Conservation (phyloP, 371 early-diverging fungal species). For the Capillidium heterosporum region DNA sequence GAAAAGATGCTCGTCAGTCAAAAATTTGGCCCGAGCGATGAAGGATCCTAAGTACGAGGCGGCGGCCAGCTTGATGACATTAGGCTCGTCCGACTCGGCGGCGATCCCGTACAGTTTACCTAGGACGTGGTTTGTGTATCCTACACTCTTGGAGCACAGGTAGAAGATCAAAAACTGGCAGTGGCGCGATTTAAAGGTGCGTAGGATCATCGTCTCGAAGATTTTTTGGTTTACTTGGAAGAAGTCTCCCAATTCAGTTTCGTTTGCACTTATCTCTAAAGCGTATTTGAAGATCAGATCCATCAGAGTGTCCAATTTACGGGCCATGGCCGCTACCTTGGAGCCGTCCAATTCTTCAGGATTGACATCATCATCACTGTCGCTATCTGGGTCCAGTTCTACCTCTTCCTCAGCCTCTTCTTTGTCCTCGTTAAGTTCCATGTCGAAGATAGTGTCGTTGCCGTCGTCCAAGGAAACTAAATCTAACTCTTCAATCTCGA, state of each 20-base stretch:
- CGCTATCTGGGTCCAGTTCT: slow-evolving; percentile 15
- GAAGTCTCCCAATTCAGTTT: slow-evolving; percentile 35
- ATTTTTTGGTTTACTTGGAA: slow-evolving; percentile 49
- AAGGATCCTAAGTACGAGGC: slow-evolving; percentile 74
- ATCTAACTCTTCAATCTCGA: slow-evolving; percentile 79
- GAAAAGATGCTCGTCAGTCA: slow-evolving; percentile 37
- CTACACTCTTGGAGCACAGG: slow-evolving; percentile 38
- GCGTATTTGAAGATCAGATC: too few species aligned
- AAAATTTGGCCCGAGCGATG: slow-evolving; percentile 72
- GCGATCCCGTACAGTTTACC: slow-evolving; percentile 50
- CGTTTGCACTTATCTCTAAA: slow-evolving; percentile 12
- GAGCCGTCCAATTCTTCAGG: slow-evolving; percentile 13
- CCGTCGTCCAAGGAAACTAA: slow-evolving; percentile 35
- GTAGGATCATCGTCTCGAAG: slow-evolving; percentile 63
- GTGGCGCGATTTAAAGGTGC: slow-evolving; percentile 76
- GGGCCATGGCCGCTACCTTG: too few species aligned
- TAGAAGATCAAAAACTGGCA: slow-evolving; percentile 86
- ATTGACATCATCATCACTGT: slow-evolving; percentile 11
- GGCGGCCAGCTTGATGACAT: slow-evolving; percentile 56
- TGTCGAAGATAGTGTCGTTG: slow-evolving; percentile 11
- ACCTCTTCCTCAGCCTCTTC: slow-evolving; percentile 8
- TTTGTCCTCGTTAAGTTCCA: slow-evolving; percentile 7
- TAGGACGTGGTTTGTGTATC: slow-evolving; percentile 58
- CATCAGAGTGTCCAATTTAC: too few species aligned
- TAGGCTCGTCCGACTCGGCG: slow-evolving; percentile 31